Base-by-base conservation (phyloP, 805 yeast genomes). In the Cyberlindnera misumaiensis region DNA sequence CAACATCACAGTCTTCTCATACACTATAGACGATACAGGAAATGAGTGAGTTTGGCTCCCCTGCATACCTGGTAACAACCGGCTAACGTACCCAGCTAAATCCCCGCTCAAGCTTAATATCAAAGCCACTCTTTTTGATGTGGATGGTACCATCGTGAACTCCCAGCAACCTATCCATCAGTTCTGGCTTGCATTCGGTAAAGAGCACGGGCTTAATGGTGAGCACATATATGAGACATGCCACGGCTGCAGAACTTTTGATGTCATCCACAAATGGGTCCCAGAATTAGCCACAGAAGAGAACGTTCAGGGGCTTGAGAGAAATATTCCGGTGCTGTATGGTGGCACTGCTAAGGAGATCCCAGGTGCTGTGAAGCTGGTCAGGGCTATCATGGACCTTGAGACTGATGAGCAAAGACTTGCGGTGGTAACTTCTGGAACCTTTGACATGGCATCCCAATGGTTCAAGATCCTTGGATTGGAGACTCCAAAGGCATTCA, bases 401-500 rank as follows among this genome's bases (percentile, higher is more conserved):
- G 18, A 32, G 9, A 32, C 42, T 2, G 71, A 68, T 54, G 58
- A 64, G 18, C 58, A 63, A 56, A 76, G 74, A 58, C 80, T 93
- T 85, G 90, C 89, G 40, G 81, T 85, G 52, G 94, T 83, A 46
- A 85, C 95, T 20, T 77, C 86, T 34, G 95, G 94, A 47, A 80
- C 93, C 32, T 69, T 69, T 44, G 80, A 77, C 30, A 75, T 85
- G 74, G 94, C 94, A 43, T 66, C 77, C 52, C 76, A 80, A 53
- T 85, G 94, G 90, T 75, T 85, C 59, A 67, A 73, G 51, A 73
- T 81, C 56, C 67, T 85, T 55, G 69, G 72, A 28, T 62, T 71
- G 40, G 68, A 70, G 41, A 66, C 70, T 60, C 95, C 95, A 39
- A 72, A 78, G 51, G 71, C 75, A 37, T 85, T 85, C 67, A 77